These are phyloP conservation scores for Scheffersomyces lignosus DNA, from an alignment of 805 yeast species.

Conservation along the genomic window DNA sequence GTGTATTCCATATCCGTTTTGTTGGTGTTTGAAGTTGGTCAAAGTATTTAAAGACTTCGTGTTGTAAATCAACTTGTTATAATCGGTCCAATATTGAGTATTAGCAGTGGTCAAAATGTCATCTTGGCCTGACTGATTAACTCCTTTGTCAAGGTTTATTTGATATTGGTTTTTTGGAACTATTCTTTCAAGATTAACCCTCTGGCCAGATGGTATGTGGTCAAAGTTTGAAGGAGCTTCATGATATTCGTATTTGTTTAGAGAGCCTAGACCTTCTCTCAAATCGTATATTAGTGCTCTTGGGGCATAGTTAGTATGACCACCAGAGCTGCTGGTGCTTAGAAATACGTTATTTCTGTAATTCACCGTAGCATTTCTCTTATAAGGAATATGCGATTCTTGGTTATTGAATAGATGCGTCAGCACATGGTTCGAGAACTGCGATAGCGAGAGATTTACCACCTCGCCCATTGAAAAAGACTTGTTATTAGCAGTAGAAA, in stretches of 20 bases:
- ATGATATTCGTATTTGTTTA: constrained; percentile 54
- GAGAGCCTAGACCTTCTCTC: constrained; percentile 71
- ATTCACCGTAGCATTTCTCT: constrained; percentile 42
- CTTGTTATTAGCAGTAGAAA: neutral
- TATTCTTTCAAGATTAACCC: constrained; percentile 19
- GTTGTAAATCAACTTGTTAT: constrained; percentile 62
- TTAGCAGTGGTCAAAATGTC: constrained; percentile 34
- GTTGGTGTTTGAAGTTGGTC: constrained; percentile 34
- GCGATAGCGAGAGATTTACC: constrained; percentile 71
- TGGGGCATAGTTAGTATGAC: constrained; percentile 64
- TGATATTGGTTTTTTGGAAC: constrained; percentile 62
- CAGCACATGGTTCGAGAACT: constrained; percentile 68
- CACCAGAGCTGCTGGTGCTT: constrained; percentile 17
- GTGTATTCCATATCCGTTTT: constrained; percentile 18
- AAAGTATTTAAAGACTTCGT: constrained; percentile 60
- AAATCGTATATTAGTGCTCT: constrained; percentile 81
- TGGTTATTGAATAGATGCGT: constrained; percentile 83
- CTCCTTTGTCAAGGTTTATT: constrained; percentile 54
- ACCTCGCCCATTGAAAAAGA: constrained; percentile 63
- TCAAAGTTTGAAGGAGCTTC: constrained; percentile 11
- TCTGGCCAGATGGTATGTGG: constrained; percentile 4
- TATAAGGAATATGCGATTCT: constrained; percentile 63
- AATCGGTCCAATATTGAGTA: constrained; percentile 79
- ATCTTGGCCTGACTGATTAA: constrained; percentile 15
- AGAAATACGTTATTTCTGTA: constrained; percentile 46